Evolutionary conservation across 169 alveolate genomes (phyloP).

Genomic region (Eimeria sp.): DNA sequence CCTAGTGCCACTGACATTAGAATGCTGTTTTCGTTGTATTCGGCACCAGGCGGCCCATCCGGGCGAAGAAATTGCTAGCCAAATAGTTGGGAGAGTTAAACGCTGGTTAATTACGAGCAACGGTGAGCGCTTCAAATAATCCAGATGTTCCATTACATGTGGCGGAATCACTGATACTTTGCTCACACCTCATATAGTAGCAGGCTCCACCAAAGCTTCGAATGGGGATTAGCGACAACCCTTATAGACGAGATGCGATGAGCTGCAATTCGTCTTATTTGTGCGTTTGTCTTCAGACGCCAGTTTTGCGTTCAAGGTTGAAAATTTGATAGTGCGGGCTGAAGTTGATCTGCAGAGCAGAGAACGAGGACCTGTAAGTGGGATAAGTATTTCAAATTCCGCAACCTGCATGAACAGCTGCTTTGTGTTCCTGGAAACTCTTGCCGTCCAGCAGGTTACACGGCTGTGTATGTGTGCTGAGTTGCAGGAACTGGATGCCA

Average conservation of each 20-base stretch:
- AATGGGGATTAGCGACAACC: neutral
- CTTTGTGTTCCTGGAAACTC: neutral
- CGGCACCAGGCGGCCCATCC: neutral
- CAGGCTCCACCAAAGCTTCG: neutral
- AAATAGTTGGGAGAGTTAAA: neutral
- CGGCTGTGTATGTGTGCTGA: neutral
- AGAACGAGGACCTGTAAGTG: neutral
- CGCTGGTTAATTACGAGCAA: neutral
- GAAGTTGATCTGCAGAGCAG: neutral
- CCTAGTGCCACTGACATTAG: neutral
- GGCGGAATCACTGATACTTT: neutral
- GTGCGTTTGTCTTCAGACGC: neutral
- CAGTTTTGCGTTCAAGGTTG: neutral
- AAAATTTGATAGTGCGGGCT: neutral
- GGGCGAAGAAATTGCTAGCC: neutral
- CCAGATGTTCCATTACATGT: neutral
- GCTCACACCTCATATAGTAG: neutral
- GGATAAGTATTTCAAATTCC: neutral
- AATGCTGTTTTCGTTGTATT: neutral
- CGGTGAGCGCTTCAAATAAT: neutral
- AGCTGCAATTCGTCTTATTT: neutral
- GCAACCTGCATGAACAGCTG: neutral
- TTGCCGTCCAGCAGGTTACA: neutral
- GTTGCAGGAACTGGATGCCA: neutral
- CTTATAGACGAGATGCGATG: neutral